Evolutionary conservation across 305 asterid genomes (phyloP), one percentile per base, ranked within the genome.

Genomic region (Petunia hybrid): DNA sequence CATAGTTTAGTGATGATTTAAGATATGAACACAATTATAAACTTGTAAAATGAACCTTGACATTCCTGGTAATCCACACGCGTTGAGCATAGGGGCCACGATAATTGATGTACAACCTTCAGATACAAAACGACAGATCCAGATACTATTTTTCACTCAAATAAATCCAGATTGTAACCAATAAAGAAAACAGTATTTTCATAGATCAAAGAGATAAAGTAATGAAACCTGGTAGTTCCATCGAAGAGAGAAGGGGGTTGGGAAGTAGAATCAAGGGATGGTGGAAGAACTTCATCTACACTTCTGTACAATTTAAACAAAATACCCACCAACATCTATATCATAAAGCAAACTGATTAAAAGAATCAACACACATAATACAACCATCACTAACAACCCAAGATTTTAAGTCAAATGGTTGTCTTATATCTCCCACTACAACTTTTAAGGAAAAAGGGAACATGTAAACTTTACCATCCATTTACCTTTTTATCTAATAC

Each of bases 41-140:
- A 40, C 9, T 12, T 22, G 59, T 62, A 35, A 41, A 77, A 31
- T 80, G 75, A 76, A 95, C 99, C 98, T 92, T 95, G 79, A 82
- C 89, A 83, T 95, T 95, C 87, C 97, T 86, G 79, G 83, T 82
- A 36, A 95, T 89, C 97, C 98, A 93, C 2, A 80, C 85, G 35
- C 98, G 97, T 87, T 93, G 98, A 80, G 95, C 91, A 87, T n/a
- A 90, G 0, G 98, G 99, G 82, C 97, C 92, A 42, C 82, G 81
- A 73, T 87, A 86, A 84, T 69, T 87, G 82, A 84, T 82, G 69
- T 95, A 95, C 88, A 95, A 78, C 91, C 99, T 95, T 83, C 86
- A 79, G 45, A 43, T 36, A 16, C 10, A n/a, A 39, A 2, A 51
- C 36, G 35, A 51, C 53, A 36, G 13, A 14, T 36, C 45, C 45